Conservation (phyloP, 1,139 yeast genomes). For the Yamadazyma sp. region DNA sequence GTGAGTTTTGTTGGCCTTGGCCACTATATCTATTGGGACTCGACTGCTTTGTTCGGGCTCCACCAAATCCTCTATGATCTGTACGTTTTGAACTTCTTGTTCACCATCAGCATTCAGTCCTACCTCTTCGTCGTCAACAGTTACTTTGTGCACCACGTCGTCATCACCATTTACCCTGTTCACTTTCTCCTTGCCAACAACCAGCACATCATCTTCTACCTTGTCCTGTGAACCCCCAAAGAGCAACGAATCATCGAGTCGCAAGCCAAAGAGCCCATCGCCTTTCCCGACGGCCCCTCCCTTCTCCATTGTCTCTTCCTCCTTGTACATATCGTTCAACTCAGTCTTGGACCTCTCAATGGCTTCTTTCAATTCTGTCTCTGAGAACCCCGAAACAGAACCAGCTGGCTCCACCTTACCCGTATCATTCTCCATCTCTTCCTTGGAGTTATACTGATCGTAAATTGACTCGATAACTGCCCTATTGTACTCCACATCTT, state of each 20-base stretch:
- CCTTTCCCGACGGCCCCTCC: slow-evolving; percentile 9
- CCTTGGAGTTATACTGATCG: slow-evolving; percentile 27
- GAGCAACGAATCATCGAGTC: slow-evolving; percentile 15
- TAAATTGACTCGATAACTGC: slow-evolving; percentile 42
- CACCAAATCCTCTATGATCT: slow-evolving; percentile 10
- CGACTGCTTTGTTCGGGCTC: too few relatives aligned
- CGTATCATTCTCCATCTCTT: slow-evolving; percentile 15
- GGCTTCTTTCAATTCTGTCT: slow-evolving; percentile 44
- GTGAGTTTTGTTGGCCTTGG: not conserved
- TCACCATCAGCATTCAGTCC: too few relatives aligned
- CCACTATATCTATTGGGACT: too few relatives aligned
- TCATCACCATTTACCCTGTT: not conserved
- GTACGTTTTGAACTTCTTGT: slow-evolving; percentile 8
- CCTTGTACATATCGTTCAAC: slow-evolving; percentile 19
- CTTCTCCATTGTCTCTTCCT: slow-evolving; percentile 17
- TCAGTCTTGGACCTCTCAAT: slow-evolving; percentile 47
- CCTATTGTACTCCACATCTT: slow-evolving; percentile 30
- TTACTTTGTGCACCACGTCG: too few relatives aligned
- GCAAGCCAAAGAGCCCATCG: slow-evolving; percentile 7
- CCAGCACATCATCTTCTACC: not conserved
- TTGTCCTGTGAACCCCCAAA: slow-evolving; percentile 6
- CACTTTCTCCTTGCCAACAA: not conserved
- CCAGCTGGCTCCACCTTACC: too few relatives aligned
- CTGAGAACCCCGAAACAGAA: too few relatives aligned
- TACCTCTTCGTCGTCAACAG: not conserved